Base-by-base conservation (phyloP, 2,329 filamentous ascomycete species). In the Venturia asperata region DNA sequence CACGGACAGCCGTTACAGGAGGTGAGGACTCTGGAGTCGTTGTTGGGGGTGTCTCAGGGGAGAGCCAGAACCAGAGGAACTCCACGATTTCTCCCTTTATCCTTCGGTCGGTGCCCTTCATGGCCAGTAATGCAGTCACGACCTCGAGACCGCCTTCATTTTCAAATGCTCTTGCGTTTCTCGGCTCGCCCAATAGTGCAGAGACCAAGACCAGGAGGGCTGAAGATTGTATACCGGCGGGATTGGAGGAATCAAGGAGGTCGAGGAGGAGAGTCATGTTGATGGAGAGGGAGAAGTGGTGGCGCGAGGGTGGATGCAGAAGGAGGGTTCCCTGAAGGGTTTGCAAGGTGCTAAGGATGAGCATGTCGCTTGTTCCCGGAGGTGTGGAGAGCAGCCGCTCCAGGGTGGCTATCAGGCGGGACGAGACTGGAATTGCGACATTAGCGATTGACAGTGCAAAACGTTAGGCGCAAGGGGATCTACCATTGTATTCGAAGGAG, bases 231-330 rank as follows among this genome's bases (percentile, higher is more conserved):
- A 97, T 92, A 3, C 90, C 89, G 0, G 92, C 91, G 74, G 91
- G 95, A 77, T 96, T 96, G 73, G 88, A 68, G 5, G 91, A 90
- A 75, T 97, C 92, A 70, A 97, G 88, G 52, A 97, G 90, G 77
- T 97, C 92, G 68, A 97, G 88, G 49, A 97, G 87, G 66, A 97
- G 85, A 87, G 96, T 97, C 93, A 99, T 97, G 77, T 95, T 90
- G 69, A 92, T 87, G 77, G 96, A 92, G 67, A 92, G 85, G 34
- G 88, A 86, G 77, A 97, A 97, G 61, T 97, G 83, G 17, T 86
- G 83, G 74, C 94, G 90, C 72, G 91, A 96, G 0, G 92, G 90
- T 15, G 93, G 92, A 72, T 99, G 94, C 47, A 99, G 83, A 67
- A 97, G 82, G 68, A 97, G 81, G 27, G 89, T 82, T 21, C 94